A percentile compares a stretch with the other conserved stretches of the same genome.
Conservation (phyloP, 1,284 basidiomycete genomes). For the Moniliella sp. region DNA sequence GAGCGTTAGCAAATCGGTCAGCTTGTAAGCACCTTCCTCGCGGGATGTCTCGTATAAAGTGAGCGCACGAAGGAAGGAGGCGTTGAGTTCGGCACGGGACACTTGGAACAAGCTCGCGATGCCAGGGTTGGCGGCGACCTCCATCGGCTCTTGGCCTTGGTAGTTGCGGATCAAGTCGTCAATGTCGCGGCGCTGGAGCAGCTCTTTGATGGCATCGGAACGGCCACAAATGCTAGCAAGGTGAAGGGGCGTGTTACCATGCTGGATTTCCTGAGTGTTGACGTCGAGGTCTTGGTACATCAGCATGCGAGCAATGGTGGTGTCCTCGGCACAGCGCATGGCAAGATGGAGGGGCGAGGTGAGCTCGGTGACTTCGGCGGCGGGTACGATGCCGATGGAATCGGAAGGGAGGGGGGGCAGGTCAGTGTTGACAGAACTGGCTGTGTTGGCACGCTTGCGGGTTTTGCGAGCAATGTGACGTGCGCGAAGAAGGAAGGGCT, state of each 20-base stretch:
- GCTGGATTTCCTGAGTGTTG: constrained; percentile 22
- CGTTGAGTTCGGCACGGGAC: constrained; percentile 56
- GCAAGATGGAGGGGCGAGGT: not conserved
- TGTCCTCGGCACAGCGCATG: not conserved
- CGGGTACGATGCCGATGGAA: no score
- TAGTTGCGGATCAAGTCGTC: constrained; percentile 58
- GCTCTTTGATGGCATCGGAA: constrained; percentile 44
- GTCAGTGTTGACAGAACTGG: no score
- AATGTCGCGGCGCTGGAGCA: constrained; percentile 43
- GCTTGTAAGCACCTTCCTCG: constrained; percentile 46
- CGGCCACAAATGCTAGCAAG: constrained; percentile 62
- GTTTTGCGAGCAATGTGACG: no score
- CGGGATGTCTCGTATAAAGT: constrained; percentile 27
- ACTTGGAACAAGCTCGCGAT: constrained; percentile 52
- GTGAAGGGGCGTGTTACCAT: constrained; percentile 60
- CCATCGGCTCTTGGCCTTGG: constrained; percentile 50
- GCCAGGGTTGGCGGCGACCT: constrained; percentile 46
- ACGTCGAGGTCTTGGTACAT: no score
- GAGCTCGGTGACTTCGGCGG: not conserved
- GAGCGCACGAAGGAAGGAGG: constrained; percentile 52
- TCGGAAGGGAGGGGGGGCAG: no score
- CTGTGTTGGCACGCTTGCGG: no score
- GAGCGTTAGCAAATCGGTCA: constrained; percentile 24
- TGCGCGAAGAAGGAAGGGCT: no score
- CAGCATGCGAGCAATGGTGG: not conserved